Evolutionary conservation across 1,284 basidiomycete genomes (phyloP).

Genomic region (Fomitopsis schrenkii): DNA sequence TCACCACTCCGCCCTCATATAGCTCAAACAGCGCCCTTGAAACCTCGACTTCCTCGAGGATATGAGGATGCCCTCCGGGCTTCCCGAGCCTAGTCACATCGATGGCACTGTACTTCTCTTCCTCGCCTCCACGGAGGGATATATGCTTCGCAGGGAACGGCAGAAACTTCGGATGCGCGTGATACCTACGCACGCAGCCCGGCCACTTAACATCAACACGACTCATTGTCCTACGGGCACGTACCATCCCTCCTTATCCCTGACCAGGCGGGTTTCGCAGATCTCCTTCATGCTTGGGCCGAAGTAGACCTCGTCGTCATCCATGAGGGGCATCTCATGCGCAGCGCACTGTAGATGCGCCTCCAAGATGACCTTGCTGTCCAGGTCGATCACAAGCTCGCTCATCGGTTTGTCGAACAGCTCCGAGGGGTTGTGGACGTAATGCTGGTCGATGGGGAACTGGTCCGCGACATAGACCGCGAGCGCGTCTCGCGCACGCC

Average conservation of each 20-base stretch:
- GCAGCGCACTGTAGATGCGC: slow-evolving; percentile 88
- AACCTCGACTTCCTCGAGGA: slow-evolving; percentile 85
- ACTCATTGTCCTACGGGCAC: slow-evolving; percentile 11
- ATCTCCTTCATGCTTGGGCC: slow-evolving; percentile 54
- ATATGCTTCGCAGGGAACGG: slow-evolving; percentile 76
- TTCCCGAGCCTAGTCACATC: slow-evolving; percentile 50
- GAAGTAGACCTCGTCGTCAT: slow-evolving; percentile 72
- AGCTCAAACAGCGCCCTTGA: slow-evolving; percentile 85
- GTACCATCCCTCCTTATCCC: slow-evolving; percentile 72
- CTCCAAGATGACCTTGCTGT: slow-evolving; percentile 77
- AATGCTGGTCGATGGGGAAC: slow-evolving; percentile 77
- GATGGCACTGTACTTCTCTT: slow-evolving; percentile 77
- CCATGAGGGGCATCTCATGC: slow-evolving; percentile 78
- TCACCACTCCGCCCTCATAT: slow-evolving; percentile 73
- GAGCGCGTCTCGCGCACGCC: slow-evolving; percentile 80
- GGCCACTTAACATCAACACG: background rate
- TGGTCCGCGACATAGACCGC: slow-evolving; percentile 74
- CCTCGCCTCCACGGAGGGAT: slow-evolving; percentile 73
- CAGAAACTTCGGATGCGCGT: slow-evolving; percentile 72
- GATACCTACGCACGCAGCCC: slow-evolving; percentile 53
- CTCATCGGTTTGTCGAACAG: slow-evolving; percentile 62
- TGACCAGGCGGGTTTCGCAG: slow-evolving; percentile 52
- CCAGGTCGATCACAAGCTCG: slow-evolving; percentile 70
- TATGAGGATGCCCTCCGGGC: slow-evolving; percentile 35
- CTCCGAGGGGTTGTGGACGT: slow-evolving; percentile 67